Percentiles rank a stretch among this genome's conserved stretches.
Evolutionary conservation across 2,329 filamentous ascomycete genomes (phyloP).

Genomic region (Fonsecaea monophora): DNA sequence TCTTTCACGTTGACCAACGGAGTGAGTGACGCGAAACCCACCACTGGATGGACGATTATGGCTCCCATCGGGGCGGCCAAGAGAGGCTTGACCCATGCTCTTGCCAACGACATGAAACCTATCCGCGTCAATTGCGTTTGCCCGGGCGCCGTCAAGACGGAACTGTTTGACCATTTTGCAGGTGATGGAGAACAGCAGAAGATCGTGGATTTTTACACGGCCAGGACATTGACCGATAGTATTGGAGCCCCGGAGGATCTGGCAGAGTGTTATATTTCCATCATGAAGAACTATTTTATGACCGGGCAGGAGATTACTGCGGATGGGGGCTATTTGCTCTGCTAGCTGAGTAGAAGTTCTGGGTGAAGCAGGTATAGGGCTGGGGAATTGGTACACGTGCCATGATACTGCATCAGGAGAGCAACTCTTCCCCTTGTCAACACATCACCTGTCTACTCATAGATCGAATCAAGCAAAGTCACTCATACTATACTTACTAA

Average conservation of each 20-base stretch:
- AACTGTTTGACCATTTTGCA: conserved; percentile 46
- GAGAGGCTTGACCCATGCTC: conserved; percentile 47
- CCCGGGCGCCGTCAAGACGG: conserved; percentile 52
- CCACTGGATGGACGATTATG: conserved; percentile 44
- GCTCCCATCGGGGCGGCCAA: conserved; percentile 41
- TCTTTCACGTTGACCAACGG: conserved; percentile 54
- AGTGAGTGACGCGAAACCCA: conserved; percentile 45
- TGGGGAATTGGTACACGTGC: neutral
- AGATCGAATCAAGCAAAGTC: neutral
- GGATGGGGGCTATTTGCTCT: conserved; percentile 49
- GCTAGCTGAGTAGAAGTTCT: neutral
- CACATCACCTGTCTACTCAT: neutral
- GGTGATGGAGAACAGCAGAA: conserved; percentile 39
- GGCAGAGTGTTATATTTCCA: conserved; percentile 54
- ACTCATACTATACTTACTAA: neutral
- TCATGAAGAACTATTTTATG: conserved; percentile 53
- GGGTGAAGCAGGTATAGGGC: neutral
- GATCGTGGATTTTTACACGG: conserved; percentile 46
- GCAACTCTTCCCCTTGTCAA: neutral
- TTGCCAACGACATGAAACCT: conserved; percentile 53
- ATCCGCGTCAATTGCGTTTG: conserved; percentile 52
- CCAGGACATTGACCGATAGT: conserved; percentile 40
- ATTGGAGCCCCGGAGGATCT: conserved; percentile 47
- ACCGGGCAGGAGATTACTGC: conserved; percentile 46
- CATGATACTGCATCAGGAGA: neutral